Evolutionary conservation across 345 rosid genomes (phyloP).

Genomic region (Gossypium longicalyx): DNA sequence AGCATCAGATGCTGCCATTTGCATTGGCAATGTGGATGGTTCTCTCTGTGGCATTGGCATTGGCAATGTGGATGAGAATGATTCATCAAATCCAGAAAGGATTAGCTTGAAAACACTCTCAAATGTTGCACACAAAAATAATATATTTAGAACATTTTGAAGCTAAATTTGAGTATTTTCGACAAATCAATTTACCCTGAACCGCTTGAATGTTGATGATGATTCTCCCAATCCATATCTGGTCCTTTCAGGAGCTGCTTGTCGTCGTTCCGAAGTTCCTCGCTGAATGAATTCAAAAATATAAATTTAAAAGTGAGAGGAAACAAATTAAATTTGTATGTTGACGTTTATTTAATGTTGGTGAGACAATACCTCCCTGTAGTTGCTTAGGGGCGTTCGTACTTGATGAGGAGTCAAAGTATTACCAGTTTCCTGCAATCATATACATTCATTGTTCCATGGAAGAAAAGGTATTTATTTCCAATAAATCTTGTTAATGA

Average conservation of each 20-base stretch:
- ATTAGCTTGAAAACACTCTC: not conserved
- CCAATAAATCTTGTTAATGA: not conserved
- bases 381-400: not conserved
- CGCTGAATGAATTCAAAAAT: conserved; percentile 4
- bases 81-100: not conserved
- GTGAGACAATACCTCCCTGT: not conserved
- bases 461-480: not conserved
- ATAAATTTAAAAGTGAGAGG: not conserved
- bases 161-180: not conserved
- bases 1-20: not conserved
- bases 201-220: conserved; percentile 17
- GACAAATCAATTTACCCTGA: conserved; percentile 16
- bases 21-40: not conserved
- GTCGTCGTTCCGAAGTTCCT: not conserved
- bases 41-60: not conserved
- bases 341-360: not conserved
- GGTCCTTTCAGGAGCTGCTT: not conserved
- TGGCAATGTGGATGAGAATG: not conserved
- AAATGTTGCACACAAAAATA: not conserved
- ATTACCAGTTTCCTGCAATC: not conserved
- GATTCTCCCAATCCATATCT: conserved; percentile 15
- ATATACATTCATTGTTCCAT: not conserved
- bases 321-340: not conserved
- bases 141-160: too few species aligned
- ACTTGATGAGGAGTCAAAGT: not conserved